phyloP scores from a whole-genome alignment of 2,329 filamentous ascomycete genomes.

The Phaeoacremonium minimum region DNA sequence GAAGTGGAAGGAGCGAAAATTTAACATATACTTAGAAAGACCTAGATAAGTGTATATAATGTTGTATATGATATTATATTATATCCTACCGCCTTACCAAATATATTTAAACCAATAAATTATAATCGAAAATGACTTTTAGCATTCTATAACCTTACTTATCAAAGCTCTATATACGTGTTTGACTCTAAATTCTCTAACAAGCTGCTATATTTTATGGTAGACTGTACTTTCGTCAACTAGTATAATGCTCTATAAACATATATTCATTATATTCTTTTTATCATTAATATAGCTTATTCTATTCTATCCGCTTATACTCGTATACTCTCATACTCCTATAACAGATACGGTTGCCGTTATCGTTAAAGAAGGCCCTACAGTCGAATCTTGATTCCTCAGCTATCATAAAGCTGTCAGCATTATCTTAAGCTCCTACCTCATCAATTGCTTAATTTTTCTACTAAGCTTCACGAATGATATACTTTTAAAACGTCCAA shows the following conservation, averaged over 20 bases:
- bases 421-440: conserved; percentile 5
- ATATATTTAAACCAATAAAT: conserved; percentile 2
- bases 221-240: conserved; percentile 3
- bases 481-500: conserved; percentile 1
- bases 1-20: conserved; percentile 3
- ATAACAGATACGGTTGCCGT: conserved; percentile 5
- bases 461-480: conserved; percentile 2
- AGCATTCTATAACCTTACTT: conserved; percentile 3
- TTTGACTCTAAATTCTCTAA: conserved; percentile 3
- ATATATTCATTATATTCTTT: neutral
- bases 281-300: neutral
- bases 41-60: conserved; percentile 1
- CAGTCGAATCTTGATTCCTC: conserved; percentile 9
- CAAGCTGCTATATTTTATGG: conserved; percentile 3
- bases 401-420: conserved; percentile 5
- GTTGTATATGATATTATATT: conserved; percentile 3
- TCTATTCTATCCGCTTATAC: neutral
- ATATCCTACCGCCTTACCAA: conserved; percentile 2
- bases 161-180: conserved; percentile 4
- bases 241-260: conserved; percentile 1
- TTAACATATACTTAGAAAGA: conserved; percentile 3
- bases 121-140: conserved; percentile 4
- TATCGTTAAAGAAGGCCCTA: conserved; percentile 9
- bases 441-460: conserved; percentile 3
- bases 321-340: neutral